Evolutionary conservation across 106 monocot genomes (phyloP), one percentile per base, ranked within the genome.

Genomic region (Gastrodia elata): DNA sequence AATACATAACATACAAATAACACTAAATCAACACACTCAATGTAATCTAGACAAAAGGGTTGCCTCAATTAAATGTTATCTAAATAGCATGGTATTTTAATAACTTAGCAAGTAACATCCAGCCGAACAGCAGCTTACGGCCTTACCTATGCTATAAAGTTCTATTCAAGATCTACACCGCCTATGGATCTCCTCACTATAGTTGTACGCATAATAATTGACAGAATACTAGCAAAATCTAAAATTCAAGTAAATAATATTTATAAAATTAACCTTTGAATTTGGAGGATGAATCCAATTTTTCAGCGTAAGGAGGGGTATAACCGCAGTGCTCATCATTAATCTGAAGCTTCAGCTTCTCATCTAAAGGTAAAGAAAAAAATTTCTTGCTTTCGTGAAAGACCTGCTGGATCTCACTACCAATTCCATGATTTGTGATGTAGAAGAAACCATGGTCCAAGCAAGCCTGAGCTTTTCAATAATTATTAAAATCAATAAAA

Each of bases 361-460:
- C 90, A 24, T 77, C 36, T 20, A 81, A 61, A 2, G 96, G 84
- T 57, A 90, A 56, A 2, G 73, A 74, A 76, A 97, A 97, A 76
- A 97, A 90, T 57, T 78, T 88, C 38, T 65, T 77, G 86, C 96
- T 97, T 75, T 90, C 86, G 5, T 11, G 27, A 70, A 97, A 78
- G 73, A 92, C 49, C 35, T 41, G 36, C 6, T 56, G 40, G 69
- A 57, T 3, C 14, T 46, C 72, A 2, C 80, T 76, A 34, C 82
- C 88, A 59, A 97, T 78, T 57, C 96, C 90, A 61, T 97, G 96
- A 75, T 97, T 92, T 32, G 83, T 77, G n/a, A 92, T 33, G 76
- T 97, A 97, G 85, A 97, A 97, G 83, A 97, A 97, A 18, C 96
- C 96, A 41, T 81, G 69, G 2, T 97, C 96, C 79, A 92, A 56